Evolutionary conservation across 345 rosid genomes (phyloP).

Genomic region (Clarkia xantiana): DNA sequence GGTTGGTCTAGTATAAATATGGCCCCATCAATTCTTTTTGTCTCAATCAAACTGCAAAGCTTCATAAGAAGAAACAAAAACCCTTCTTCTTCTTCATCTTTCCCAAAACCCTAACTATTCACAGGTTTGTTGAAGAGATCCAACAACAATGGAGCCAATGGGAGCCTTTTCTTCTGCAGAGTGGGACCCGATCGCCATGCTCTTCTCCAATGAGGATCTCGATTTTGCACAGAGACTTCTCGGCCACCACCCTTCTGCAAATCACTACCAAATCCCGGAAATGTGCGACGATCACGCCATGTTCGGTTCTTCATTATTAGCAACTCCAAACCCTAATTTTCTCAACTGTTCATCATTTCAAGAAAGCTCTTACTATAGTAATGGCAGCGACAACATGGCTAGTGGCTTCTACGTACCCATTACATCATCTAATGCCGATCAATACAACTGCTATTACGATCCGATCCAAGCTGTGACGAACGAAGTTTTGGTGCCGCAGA

Average conservation of each 20-base stretch:
- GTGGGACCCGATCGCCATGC: constrained; percentile 1
- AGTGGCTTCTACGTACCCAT: constrained; percentile 1
- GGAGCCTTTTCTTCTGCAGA: constrained; percentile 8
- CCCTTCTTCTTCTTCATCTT: too few species aligned
- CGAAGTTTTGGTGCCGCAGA: not conserved
- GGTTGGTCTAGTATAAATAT: constrained; percentile 16
- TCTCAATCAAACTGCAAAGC: constrained; percentile 13
- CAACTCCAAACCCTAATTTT: not conserved
- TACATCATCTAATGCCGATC: too few species aligned
- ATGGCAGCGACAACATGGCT: constrained; percentile 7
- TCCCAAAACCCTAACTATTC: not conserved
- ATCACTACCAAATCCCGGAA: not conserved
- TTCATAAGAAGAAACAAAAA: not conserved
- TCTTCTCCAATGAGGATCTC: constrained; percentile 3
- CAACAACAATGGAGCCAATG: constrained; percentile 3
- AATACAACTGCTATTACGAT: too few species aligned
- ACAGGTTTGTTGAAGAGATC: not conserved
- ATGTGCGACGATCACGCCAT: not conserved
- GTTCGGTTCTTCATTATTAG: not conserved
- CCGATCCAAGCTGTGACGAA: too few species aligned
- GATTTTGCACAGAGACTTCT: not conserved
- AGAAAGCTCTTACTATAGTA: constrained; percentile 16
- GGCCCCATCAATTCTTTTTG: constrained; percentile 11
- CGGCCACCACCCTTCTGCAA: not conserved
- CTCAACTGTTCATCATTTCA: constrained; percentile 15